Evolutionary conservation across 1,139 yeast species (phyloP).

Genomic region (Insectozyma bohioensis): DNA sequence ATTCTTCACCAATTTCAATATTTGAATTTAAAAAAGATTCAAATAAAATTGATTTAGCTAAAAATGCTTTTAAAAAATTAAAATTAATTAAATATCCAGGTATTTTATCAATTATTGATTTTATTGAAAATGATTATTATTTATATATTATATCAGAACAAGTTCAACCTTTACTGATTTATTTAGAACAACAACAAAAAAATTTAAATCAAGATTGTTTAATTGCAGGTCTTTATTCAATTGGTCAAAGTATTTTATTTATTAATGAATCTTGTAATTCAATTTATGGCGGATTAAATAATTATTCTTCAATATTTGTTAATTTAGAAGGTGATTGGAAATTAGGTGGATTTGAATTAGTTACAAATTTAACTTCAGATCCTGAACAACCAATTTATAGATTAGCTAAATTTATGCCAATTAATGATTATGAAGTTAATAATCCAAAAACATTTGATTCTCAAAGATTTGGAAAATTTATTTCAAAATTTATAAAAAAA

Average conservation of each 20-base stretch:
- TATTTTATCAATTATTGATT: constrained; percentile 65
- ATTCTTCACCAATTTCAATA: constrained; percentile 46
- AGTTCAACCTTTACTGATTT: constrained; percentile 56
- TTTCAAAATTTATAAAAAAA: constrained; percentile 20
- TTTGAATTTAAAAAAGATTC: constrained; percentile 56
- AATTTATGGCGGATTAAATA: constrained; percentile 63
- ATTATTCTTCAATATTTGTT: constrained; percentile 57
- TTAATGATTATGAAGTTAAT: constrained; percentile 4
- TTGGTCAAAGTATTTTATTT: constrained; percentile 58
- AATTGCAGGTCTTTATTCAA: constrained; percentile 58
- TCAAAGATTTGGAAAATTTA: constrained; percentile 58
- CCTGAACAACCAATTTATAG: constrained; percentile 49
- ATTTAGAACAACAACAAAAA: constrained; percentile 22
- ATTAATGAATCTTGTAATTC: constrained; percentile 64
- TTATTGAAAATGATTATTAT: constrained; percentile 59
- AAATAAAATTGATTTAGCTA: constrained; percentile 43
- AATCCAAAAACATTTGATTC: constrained; percentile 61
- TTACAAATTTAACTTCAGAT: constrained; percentile 52
- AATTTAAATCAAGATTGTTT: constrained; percentile 36
- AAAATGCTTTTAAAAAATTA: constrained; percentile 63
- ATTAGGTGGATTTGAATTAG: constrained; percentile 77
- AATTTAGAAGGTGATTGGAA: constrained; percentile 79
- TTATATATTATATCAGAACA: constrained; percentile 79
- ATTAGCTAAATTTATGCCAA: constrained; percentile 14
- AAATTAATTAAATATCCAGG: constrained; percentile 80